These are phyloP conservation scores for Fusarium goolgardi DNA, from an alignment of 2,329 filamentous ascomycete species.

Conservation along the genomic window DNA sequence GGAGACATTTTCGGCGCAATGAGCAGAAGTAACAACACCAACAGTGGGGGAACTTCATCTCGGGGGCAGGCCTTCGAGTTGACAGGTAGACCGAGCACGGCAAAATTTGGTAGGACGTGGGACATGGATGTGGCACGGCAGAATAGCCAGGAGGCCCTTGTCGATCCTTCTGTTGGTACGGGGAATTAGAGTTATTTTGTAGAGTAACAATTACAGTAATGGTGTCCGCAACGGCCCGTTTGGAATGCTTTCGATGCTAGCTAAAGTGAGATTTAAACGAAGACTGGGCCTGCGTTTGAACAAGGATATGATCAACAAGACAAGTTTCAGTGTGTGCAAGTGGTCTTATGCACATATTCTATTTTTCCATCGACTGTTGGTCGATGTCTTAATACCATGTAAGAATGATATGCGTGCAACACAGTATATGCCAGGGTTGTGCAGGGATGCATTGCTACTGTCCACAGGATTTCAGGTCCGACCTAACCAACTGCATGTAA, in stretches of 20 bases:
- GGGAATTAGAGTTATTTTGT: background rate
- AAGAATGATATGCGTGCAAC: background rate
- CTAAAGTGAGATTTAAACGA: background rate
- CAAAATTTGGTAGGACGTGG: constrained; percentile 16
- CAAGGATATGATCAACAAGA: background rate
- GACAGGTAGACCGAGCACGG: constrained; percentile 1
- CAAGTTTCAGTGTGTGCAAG: constrained; percentile 1
- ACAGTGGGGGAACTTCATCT: background rate
- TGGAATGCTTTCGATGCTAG: background rate
- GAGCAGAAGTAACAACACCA: constrained; percentile 15
- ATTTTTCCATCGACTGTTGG: background rate
- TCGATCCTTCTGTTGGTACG: background rate
- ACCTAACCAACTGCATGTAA: constrained; percentile 1
- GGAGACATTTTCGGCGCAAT: constrained; percentile 11
- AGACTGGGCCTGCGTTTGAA: background rate
- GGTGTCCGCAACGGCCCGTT: background rate
- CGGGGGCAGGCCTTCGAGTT: constrained; percentile 15
- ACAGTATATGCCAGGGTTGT: background rate
- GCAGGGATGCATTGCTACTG: background rate
- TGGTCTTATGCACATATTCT: background rate
- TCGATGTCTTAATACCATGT: background rate
- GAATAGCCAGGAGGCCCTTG: constrained; percentile 29
- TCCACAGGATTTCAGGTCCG: constrained; percentile 2
- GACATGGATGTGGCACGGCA: constrained; percentile 13
- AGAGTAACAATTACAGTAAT: background rate